Evolutionary conservation across 2,329 filamentous ascomycete species (phyloP).

Genomic region (Sordariomycetes sp.): DNA sequence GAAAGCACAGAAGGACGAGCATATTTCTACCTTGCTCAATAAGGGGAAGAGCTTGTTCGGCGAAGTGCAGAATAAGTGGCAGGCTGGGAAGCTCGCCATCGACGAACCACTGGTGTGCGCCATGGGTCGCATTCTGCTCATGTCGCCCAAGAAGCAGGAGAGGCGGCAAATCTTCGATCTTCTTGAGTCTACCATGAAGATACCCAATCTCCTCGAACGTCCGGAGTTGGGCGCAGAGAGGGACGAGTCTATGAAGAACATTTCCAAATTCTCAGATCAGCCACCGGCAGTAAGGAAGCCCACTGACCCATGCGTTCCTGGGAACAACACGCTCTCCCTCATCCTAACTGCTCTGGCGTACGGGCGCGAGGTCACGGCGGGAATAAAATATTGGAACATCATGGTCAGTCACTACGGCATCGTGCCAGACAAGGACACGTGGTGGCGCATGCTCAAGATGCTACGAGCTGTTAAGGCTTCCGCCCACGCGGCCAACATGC

Average conservation of each 20-base stretch:
- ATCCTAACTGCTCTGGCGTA: conserved; percentile 56
- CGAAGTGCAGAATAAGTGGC: conserved; percentile 72
- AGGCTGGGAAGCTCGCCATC: conserved; percentile 55
- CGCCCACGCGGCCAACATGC: conserved; percentile 45
- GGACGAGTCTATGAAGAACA: conserved; percentile 11
- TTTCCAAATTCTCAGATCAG: conserved; percentile 7
- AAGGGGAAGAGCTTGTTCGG: conserved; percentile 72
- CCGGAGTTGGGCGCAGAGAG: conserved; percentile 9
- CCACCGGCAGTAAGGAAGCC: neutral
- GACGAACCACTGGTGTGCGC: conserved; percentile 72
- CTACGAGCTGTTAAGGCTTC: conserved; percentile 60
- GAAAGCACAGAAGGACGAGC: conserved; percentile 19
- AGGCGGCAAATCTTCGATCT: conserved; percentile 65
- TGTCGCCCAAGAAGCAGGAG: conserved; percentile 49
- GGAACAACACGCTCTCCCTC: conserved; percentile 56
- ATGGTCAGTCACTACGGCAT: conserved; percentile 55
- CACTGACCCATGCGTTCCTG: conserved; percentile 28
- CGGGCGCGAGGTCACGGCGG: conserved; percentile 50
- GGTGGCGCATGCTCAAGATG: conserved; percentile 57
- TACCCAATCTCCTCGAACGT: conserved; percentile 45
- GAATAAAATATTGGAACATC: conserved; percentile 69
- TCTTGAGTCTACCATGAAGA: conserved; percentile 72
- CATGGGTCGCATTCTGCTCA: conserved; percentile 71
- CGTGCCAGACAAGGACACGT: conserved; percentile 63
- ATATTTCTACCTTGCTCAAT: conserved; percentile 39